Percentiles rank a stretch among this genome's conserved stretches.
Conservation (phyloP, 805 yeast genomes). For the Pichia membranifaciens region DNA sequence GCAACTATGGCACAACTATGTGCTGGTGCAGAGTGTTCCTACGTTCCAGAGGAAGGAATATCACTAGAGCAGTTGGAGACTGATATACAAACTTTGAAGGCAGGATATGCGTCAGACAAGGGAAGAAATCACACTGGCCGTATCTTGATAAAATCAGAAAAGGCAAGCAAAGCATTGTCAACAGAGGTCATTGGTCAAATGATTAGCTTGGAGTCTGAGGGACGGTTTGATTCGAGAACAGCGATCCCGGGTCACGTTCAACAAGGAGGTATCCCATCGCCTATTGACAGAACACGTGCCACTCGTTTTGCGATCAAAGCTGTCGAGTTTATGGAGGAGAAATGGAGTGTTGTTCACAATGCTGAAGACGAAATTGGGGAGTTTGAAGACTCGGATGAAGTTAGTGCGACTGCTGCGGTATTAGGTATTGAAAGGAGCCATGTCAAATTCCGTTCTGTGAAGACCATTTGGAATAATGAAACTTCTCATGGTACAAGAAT, state of each 20-base stretch:
- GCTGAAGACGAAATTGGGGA: slow-evolving; percentile 29
- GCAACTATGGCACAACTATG: slow-evolving; percentile 65
- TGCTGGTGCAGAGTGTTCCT: slow-evolving; percentile 68
- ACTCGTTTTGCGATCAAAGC: slow-evolving; percentile 67
- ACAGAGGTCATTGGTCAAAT: slow-evolving; percentile 69
- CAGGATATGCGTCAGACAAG: slow-evolving; percentile 52
- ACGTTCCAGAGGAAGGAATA: slow-evolving; percentile 70
- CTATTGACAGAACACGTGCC: slow-evolving; percentile 73
- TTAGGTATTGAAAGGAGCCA: slow-evolving; percentile 78
- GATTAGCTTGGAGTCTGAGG: slow-evolving; percentile 54
- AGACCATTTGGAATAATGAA: slow-evolving; percentile 78
- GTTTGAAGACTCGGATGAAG: slow-evolving; percentile 22
- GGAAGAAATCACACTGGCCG: slow-evolving; percentile 69
- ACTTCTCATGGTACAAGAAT: slow-evolving; percentile 76
- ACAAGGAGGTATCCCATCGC: slow-evolving; percentile 74
- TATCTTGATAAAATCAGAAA: slow-evolving; percentile 59
- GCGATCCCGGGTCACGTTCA: slow-evolving; percentile 86
- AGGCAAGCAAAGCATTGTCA: slow-evolving; percentile 61
- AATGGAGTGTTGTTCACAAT: slow-evolving; percentile 15
- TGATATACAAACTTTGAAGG: slow-evolving; percentile 58
- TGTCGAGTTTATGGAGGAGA: slow-evolving; percentile 58
- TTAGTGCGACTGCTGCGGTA: slow-evolving; percentile 63
- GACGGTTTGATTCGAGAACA: slow-evolving; percentile 68
- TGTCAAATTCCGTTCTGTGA: slow-evolving; percentile 65
- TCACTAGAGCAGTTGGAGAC: slow-evolving; percentile 53